These are phyloP conservation scores for Hygrocybe coccinea DNA, from an alignment of 768 basidiomycete genomes.

Conservation along the genomic window DNA sequence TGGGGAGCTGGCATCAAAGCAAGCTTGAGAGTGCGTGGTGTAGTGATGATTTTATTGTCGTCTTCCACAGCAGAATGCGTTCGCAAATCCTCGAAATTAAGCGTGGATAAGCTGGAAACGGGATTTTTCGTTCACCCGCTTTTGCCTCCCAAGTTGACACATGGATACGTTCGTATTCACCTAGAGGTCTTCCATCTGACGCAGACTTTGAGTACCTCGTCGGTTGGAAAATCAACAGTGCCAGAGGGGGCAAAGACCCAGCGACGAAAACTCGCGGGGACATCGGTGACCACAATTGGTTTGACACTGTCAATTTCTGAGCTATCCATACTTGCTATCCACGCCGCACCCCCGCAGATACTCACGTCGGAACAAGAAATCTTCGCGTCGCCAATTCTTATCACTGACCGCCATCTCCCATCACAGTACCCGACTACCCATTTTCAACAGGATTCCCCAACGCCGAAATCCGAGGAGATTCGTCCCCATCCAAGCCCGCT, in stretches of 20 bases:
- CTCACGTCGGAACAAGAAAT: slow-evolving; percentile 11
- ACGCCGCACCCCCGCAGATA: slow-evolving; percentile 5
- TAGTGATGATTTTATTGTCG: slow-evolving; percentile 47
- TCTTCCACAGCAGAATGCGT: slow-evolving; percentile 12
- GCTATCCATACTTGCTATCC: slow-evolving; percentile 54
- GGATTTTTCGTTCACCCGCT: slow-evolving; percentile 57
- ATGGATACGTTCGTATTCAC: slow-evolving; percentile 51
- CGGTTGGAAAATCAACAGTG: neutral
- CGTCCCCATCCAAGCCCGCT: slow-evolving; percentile 25
- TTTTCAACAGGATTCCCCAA: slow-evolving; percentile 35
- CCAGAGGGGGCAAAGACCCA: neutral
- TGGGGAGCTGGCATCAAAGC: slow-evolving; percentile 31
- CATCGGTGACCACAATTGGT: neutral
- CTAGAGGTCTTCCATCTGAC: slow-evolving; percentile 38
- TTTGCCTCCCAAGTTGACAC: slow-evolving; percentile 46
- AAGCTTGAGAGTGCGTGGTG: slow-evolving; percentile 36
- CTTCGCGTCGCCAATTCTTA: slow-evolving; percentile 59
- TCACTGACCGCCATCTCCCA: slow-evolving; percentile 65
- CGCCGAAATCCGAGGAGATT: neutral
- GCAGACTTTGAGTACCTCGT: slow-evolving; percentile 23
- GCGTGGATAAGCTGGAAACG: slow-evolving; percentile 10
- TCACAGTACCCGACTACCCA: slow-evolving; percentile 50
- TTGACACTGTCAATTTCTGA: slow-evolving; percentile 41
- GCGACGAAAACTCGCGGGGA: neutral
- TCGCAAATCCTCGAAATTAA: slow-evolving; percentile 5